phyloP scores from a whole-genome alignment of 108 stramenopile species.

The Fragilariopsis cylindrus region DNA sequence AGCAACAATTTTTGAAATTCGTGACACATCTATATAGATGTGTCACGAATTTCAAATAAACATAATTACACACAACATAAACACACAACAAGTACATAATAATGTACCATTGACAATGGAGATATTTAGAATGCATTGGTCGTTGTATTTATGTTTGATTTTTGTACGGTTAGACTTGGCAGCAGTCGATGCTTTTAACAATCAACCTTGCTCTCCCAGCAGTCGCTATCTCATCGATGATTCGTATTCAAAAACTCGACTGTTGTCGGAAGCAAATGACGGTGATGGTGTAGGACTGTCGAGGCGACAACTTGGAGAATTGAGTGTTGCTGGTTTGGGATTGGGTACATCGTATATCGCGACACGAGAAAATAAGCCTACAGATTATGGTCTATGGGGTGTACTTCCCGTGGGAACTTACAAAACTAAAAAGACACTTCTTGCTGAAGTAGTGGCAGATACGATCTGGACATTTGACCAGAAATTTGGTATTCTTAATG shows the following conservation, averaged over 20 bases:
- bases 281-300: conserved; percentile 28
- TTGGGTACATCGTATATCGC: conserved; percentile 63
- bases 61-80: no score
- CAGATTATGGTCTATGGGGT: conserved; percentile 89
- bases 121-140: neutral
- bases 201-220: neutral
- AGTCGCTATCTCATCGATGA: neutral
- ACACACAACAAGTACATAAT: no score
- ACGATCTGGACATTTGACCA: conserved; percentile 94
- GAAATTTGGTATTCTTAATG: conserved; percentile 92
- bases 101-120: neutral
- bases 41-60: no score
- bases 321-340: conserved; percentile 59
- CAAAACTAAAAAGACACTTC: conserved; percentile 84
- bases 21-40: no score
- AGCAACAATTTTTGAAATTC: no score
- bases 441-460: conserved; percentile 73
- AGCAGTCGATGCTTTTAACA: conserved; percentile 9
- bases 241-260: neutral
- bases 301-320: conserved; percentile 59
- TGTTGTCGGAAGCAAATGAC: conserved; percentile 5
- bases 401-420: conserved; percentile 89
- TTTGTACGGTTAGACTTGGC: neutral
- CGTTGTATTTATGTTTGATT: neutral
- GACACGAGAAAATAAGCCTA: conserved; percentile 65